Evolutionary conservation across 176 grass and related monocot species (phyloP).

Genomic region (Saccharum spontaneum): DNA sequence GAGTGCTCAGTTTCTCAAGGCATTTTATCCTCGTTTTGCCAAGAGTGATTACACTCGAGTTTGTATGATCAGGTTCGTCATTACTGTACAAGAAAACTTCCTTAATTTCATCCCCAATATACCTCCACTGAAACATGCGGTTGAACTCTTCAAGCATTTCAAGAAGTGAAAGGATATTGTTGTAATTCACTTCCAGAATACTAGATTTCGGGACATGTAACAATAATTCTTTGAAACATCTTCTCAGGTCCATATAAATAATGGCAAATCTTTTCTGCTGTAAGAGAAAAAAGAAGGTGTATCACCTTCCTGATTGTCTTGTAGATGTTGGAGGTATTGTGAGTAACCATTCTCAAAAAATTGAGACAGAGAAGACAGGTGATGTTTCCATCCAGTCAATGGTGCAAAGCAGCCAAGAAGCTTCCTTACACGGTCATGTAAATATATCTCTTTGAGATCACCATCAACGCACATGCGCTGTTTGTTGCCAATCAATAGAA

Average conservation of each 20-base stretch:
- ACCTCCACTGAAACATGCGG: conserved; percentile 2
- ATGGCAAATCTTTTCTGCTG: conserved; percentile 37
- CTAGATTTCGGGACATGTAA: conserved; percentile 56
- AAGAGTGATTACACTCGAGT: conserved; percentile 14
- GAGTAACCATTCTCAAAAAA: conserved; percentile 52
- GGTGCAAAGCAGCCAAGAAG: conserved; percentile 60
- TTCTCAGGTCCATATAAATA: conserved; percentile 36
- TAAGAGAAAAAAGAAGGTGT: conserved; percentile 38
- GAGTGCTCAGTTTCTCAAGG: conserved; percentile 45
- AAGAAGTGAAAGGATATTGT: conserved; percentile 47
- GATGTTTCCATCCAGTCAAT: conserved; percentile 59
- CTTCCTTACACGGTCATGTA: conserved; percentile 53
- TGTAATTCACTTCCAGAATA: conserved; percentile 47
- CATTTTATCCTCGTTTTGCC: conserved; percentile 45
- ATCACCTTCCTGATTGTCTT: conserved; percentile 9
- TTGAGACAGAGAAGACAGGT: conserved; percentile 43
- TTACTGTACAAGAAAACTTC: conserved; percentile 43
- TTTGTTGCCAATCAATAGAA: conserved; percentile 70
- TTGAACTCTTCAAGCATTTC: conserved; percentile 56
- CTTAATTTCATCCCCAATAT: conserved; percentile 39
- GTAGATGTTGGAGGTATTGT: conserved; percentile 38
- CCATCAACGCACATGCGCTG: conserved; percentile 34
- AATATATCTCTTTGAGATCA: conserved; percentile 42
- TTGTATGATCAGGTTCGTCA: background rate
- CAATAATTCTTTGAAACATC: conserved; percentile 57